Base-by-base conservation (phyloP, 805 yeast genomes). In the Candida sakaeoensis region DNA sequence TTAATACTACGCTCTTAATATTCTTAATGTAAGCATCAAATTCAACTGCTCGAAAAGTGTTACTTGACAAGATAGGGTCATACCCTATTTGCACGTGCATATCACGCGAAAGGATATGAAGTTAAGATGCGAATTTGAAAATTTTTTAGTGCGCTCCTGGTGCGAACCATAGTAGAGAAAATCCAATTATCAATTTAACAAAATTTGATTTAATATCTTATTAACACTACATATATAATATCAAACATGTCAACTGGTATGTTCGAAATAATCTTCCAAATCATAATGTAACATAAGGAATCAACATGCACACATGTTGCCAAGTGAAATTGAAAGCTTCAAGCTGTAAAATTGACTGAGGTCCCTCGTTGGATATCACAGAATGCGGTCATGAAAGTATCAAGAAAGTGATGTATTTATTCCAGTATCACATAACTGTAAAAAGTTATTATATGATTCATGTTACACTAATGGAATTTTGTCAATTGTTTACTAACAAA, bases 221-320 rank as follows among this genome's bases (percentile, higher is more conserved):
- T 16, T 25, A 19, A 24, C 30, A 34, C 15, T 30, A 36, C 39
- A 36, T 36, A 37, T 29, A 36, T 33, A 45, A 41, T 45, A 50
- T 49, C 44, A 55, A 57, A 44, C 45, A 59, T 59, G 65, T 59
- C 64, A 51, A 52, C 64, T 57, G 63, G 65, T 59, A 59, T 59
- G 65, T 59, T 43, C 35, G 36, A 13, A 7, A 14, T 19, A 29
- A 29, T 9, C 33, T 9, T 13, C 29, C 8, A 9, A 26, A 21
- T 21, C 9, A 21, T 9, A 21, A 21, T 21, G 24, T 21, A 21
- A 21, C 24, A 21, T 21, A 21, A 7, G 24, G 9, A 21, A 21
- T 21, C 9, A n/a, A n/a, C n/a, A n/a, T n/a, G n/a, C n/a, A n/a
- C n/a, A n/a, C n/a, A n/a, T n/a, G n/a, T n/a, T n/a, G n/a, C 6